These are phyloP conservation scores for Fallopia convolvulus DNA, from an alignment of 148 eudicot genomes.

Conservation along the genomic window DNA sequence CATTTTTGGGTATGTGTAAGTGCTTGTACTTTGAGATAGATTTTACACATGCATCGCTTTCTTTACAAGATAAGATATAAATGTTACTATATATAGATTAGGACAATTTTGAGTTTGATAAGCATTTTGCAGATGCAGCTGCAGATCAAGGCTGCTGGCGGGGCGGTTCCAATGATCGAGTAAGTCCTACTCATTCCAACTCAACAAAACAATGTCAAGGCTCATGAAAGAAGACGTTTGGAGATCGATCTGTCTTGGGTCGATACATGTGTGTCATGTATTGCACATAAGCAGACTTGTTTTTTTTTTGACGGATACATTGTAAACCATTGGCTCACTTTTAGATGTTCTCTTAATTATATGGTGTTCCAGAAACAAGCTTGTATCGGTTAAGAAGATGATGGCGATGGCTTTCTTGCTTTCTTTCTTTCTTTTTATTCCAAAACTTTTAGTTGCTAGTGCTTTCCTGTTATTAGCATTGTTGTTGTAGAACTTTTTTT, in stretches of 20 bases:
- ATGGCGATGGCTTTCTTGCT: not conserved
- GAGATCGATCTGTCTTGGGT: no score
- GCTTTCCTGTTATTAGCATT: no score
- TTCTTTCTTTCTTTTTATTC: not conserved
- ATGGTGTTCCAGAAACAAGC: not conserved
- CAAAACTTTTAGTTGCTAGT: not conserved
- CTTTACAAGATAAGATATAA: no score
- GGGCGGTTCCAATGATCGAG: not conserved
- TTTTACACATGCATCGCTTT: no score
- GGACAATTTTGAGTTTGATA: not conserved
- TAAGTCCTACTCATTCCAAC: not conserved
- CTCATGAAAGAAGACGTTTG: not conserved
- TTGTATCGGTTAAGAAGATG: not conserved
- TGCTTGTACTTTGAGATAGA: no score
- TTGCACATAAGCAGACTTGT: no score
- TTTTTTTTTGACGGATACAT: not conserved
- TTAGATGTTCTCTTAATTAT: no score
- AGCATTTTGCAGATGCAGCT: not conserved
- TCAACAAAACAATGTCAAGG: not conserved
- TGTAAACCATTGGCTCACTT: not conserved
- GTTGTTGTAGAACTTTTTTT: no score
- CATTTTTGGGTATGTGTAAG: no score
- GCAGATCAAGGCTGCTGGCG: slow-evolving; percentile 1
- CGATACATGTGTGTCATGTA: no score
- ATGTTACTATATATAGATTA: not conserved